A percentile compares a stretch with the other conserved stretches of the same genome.
Conservation (phyloP, 805 yeast genomes). For the Clavispora asparagi region DNA sequence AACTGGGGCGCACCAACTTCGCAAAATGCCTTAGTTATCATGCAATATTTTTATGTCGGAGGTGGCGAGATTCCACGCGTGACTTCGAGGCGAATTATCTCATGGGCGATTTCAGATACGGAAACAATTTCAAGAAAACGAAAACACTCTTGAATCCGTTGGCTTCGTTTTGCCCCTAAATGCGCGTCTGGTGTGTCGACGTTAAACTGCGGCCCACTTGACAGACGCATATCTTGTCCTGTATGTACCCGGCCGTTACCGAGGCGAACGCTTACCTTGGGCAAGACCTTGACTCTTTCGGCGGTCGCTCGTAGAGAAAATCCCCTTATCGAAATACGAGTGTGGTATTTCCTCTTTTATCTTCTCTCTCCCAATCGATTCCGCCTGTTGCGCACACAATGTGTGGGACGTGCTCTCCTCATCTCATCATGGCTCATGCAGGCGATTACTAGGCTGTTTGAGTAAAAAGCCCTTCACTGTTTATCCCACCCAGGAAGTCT, state of each 20-base stretch:
- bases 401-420: slow-evolving; percentile 1
- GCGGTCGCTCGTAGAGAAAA: too few relatives aligned
- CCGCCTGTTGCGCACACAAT: not conserved
- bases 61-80: not conserved
- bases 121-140: too few relatives aligned
- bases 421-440: not conserved
- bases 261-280: not conserved
- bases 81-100: too few relatives aligned
- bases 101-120: too few relatives aligned
- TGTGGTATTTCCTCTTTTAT: not conserved
- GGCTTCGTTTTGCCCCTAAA: not conserved
- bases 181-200: not conserved
- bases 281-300: too few relatives aligned
- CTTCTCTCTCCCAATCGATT: not conserved
- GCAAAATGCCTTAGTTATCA: too few relatives aligned
- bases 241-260: not conserved
- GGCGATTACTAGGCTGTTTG: not conserved
- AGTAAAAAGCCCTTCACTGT: not conserved
- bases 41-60: too few relatives aligned
- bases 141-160: too few relatives aligned
- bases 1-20: not conserved
- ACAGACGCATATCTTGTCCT: not conserved
- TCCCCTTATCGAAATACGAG: not conserved
- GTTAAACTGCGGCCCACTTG: not conserved
- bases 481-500: not conserved